Percentiles rank a stretch among this genome's conserved stretches.
Conservation (phyloP, 768 basidiomycete species). For the Phlegmacium glaucopus region DNA sequence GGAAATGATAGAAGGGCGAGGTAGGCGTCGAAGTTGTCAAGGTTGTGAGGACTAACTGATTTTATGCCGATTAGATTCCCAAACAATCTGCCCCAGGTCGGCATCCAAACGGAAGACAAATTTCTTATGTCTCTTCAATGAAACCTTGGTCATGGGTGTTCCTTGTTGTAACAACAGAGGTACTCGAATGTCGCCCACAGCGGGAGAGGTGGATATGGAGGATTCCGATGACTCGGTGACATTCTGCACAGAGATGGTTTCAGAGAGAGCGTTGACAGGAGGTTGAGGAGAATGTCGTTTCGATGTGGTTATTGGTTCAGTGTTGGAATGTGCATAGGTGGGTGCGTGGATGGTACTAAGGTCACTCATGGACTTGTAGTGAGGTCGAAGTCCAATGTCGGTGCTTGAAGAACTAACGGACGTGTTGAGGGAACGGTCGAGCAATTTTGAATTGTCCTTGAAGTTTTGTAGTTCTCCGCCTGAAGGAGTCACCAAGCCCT, state of each 20-base stretch:
- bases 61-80: conserved; percentile 68
- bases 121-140: conserved; percentile 70
- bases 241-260: conserved; percentile 2
- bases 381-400: neutral
- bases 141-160: conserved; percentile 79
- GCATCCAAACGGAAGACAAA: conserved; percentile 70
- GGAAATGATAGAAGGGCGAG: no score
- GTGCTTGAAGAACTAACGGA: neutral
- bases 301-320: neutral
- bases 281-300: conserved; percentile 5
- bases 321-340: neutral
- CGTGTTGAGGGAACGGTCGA: conserved; percentile 24
- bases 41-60: conserved; percentile 43
- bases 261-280: conserved; percentile 11
- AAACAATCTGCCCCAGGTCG: conserved; percentile 78
- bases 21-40: no score
- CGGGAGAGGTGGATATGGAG: conserved; percentile 4
- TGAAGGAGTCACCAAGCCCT: conserved; percentile 26
- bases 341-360: neutral
- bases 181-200: conserved; percentile 28
- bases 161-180: conserved; percentile 59
- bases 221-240: neutral
- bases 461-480: conserved; percentile 33
- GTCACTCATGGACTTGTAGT: neutral
- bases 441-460: conserved; percentile 15